Percentiles rank a stretch among this genome's conserved stretches.
Evolutionary conservation across 805 yeast species (phyloP).

Genomic region (Barnettozyma siamensis): DNA sequence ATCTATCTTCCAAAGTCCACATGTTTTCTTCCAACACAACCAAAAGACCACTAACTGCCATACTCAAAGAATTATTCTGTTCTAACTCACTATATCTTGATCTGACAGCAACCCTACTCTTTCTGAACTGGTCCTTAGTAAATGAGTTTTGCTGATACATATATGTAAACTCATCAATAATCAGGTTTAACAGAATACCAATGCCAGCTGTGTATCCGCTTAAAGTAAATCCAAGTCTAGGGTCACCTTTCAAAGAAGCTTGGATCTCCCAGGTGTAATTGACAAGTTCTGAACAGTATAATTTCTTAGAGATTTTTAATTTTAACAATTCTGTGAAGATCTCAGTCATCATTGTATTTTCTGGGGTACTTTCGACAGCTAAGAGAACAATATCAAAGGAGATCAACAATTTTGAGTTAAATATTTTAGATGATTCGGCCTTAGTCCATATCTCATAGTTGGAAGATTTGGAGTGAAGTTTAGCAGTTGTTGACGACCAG

Average conservation of each 20-base stretch:
- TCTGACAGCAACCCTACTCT: slow-evolving; percentile 43
- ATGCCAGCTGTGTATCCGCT: slow-evolving; percentile 47
- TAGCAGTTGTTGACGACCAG: slow-evolving; percentile 28
- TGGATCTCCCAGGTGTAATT: slow-evolving; percentile 53
- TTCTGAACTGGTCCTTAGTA: slow-evolving; percentile 34
- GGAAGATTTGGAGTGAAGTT: slow-evolving; percentile 29
- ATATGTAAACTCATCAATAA: slow-evolving; percentile 29
- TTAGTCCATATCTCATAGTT: slow-evolving; percentile 50
- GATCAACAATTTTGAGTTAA: slow-evolving; percentile 31
- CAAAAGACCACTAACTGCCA: slow-evolving; percentile 45
- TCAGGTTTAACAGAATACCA: slow-evolving; percentile 26
- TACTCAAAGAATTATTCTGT: slow-evolving; percentile 38
- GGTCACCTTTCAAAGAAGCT: slow-evolving; percentile 50
- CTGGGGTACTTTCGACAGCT: slow-evolving; percentile 28
- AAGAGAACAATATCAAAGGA: slow-evolving; percentile 41
- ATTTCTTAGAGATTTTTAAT: slow-evolving; percentile 29
- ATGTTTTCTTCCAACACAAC: slow-evolving; percentile 50
- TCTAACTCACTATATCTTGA: slow-evolving; percentile 40
- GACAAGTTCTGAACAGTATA: slow-evolving; percentile 51
- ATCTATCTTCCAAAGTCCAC: slow-evolving; percentile 49
- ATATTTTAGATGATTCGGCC: slow-evolving; percentile 26
- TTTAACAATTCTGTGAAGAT: slow-evolving; percentile 45
- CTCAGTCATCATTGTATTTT: slow-evolving; percentile 44
- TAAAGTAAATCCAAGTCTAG: slow-evolving; percentile 45
- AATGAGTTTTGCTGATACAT: slow-evolving; percentile 14